Evolutionary conservation across 2,329 filamentous ascomycete species (phyloP).

Genomic region (Colletotrichum sp.): DNA sequence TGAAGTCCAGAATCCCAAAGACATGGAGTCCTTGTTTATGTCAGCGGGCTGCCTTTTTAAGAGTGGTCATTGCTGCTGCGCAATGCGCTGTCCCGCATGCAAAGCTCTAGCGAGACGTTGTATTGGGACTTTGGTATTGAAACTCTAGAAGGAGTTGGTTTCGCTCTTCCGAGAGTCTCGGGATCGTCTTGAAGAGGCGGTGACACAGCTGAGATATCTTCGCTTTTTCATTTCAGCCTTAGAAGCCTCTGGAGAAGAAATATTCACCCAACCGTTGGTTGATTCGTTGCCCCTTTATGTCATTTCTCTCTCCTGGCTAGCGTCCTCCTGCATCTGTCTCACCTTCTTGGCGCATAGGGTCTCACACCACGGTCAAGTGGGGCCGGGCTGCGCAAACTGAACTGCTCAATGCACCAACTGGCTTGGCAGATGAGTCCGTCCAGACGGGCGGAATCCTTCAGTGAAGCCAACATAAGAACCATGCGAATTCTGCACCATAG

Average conservation of each 20-base stretch:
- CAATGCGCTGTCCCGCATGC: background rate
- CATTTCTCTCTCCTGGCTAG: background rate
- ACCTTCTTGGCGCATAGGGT: conserved; percentile 1
- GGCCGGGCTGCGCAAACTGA: background rate
- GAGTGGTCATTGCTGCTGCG: background rate
- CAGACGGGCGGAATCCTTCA: background rate
- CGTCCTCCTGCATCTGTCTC: background rate
- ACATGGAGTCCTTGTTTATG: background rate
- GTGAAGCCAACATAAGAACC: background rate
- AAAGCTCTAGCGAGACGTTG: background rate
- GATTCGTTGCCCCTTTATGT: background rate
- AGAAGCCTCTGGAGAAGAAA: background rate
- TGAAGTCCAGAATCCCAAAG: background rate
- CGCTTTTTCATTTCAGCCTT: background rate
- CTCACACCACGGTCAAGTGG: background rate
- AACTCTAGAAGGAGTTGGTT: background rate
- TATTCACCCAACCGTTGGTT: background rate
- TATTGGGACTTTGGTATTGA: background rate
- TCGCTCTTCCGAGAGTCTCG: background rate
- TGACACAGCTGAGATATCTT: background rate
- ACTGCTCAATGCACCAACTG: background rate
- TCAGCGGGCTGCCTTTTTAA: background rate
- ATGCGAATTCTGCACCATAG: background rate
- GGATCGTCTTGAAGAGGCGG: background rate
- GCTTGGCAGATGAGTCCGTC: background rate